Evolutionary conservation across 805 yeast genomes (phyloP), one percentile per base, ranked within the genome.

Genomic region (Ogataea nakhonphanomensis): DNA sequence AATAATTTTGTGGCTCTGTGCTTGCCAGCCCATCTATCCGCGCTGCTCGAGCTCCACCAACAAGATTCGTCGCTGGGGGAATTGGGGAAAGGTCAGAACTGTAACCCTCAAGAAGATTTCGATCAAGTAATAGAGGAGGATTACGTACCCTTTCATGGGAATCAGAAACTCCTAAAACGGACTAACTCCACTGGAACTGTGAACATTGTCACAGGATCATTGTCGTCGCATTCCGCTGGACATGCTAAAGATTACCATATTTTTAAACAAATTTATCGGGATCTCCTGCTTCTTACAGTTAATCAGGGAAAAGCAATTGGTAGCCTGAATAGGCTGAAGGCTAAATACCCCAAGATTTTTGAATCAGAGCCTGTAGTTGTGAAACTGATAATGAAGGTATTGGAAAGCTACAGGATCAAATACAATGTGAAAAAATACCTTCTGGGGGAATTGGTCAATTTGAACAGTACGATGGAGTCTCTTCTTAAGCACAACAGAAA

Each of bases 401-500:
- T 70, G 71, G 84, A 69, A 49, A 67, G 59, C 57, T 88, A 63
- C 68, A 73, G 71, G 34, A 84, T 78, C 59, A 75, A 81, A 48
- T 78, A 75, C 37, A 75, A 76, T 4, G 78, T 77, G 13, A 65
- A 95, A 26, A 70, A 77, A 47, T 82, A 79, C 53, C 35, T 61
- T 10, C 65, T 88, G 11, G 73, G 81, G 51, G 90, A 81, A 30
- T 63, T 84, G 38, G 76, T 85, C 48, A 74, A 76, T 39, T 73
- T 74, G 47, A 66, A 72, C 9, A 66, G 66, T 24, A 65, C 79
- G 31, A 61, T 83, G 56, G 86, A 79, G 44, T 60, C 61, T 9
- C 49, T 79, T 36, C 67, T 77, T 25, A 70, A 65, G 53, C 63
- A 70, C 35, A 78, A 74, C 40, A 61, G 73, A 39, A 67, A 41